phyloP scores from a whole-genome alignment of 1,284 basidiomycete genomes.

The Trichosporon sp. region DNA sequence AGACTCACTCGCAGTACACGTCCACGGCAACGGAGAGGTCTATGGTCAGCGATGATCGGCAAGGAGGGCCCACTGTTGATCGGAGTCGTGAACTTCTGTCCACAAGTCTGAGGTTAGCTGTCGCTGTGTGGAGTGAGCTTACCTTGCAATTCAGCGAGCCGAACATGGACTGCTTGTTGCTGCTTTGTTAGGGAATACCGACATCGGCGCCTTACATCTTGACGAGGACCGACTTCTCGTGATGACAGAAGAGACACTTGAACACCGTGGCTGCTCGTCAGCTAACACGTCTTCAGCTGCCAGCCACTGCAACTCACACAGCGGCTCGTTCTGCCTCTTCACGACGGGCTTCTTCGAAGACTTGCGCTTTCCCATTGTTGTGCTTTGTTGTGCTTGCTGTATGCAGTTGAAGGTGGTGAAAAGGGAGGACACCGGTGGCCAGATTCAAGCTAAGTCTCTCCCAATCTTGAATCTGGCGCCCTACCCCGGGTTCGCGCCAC shows the following conservation, averaged over 20 bases:
- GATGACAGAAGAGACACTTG: constrained; percentile 56
- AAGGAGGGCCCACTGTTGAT: constrained; percentile 47
- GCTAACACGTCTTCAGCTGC: not conserved
- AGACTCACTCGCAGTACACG: constrained; percentile 52
- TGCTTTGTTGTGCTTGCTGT: not conserved
- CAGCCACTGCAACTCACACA: constrained; percentile 35
- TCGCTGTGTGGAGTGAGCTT: not conserved
- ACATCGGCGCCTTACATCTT: constrained; percentile 41
- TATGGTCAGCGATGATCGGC: constrained; percentile 27
- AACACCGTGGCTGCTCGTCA: constrained; percentile 49
- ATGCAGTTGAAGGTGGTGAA: not conserved
- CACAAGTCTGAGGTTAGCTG: constrained; percentile 37
- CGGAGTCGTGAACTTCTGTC: constrained; percentile 46
- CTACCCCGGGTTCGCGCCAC: not conserved
- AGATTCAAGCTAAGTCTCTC: not conserved
- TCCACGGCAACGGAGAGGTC: constrained; percentile 53
- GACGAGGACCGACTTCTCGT: constrained; percentile 51
- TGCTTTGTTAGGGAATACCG: constrained; percentile 28
- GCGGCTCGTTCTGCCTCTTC: constrained; percentile 44
- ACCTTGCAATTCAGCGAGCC: constrained; percentile 49
- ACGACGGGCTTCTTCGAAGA: constrained; percentile 50
- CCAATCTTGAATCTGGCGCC: not conserved
- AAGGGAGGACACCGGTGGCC: not conserved
- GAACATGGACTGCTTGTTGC: constrained; percentile 51
- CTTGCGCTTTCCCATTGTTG: constrained; percentile 56